phyloP scores from a whole-genome alignment of 441 rosid genomes.

The Biscutella laevigata region DNA sequence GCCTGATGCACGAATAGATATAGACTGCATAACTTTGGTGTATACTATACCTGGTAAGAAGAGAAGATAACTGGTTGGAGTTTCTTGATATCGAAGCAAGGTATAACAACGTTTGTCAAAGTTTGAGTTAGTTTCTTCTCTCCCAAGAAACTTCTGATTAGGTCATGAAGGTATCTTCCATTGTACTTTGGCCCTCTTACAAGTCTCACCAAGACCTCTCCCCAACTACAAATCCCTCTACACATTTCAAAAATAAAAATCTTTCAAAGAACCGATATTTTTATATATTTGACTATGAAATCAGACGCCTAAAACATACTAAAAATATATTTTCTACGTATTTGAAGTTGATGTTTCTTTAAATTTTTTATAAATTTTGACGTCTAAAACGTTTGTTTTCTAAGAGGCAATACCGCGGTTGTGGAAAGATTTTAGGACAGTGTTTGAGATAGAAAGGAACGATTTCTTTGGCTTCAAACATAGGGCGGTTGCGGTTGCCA shows the following conservation, averaged over 20 bases:
- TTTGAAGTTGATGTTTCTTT: too few relatives aligned
- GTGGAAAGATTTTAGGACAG: conserved; percentile 55
- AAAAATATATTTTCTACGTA: too few relatives aligned
- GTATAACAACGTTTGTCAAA: conserved; percentile 63
- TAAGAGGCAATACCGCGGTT: conserved; percentile 36
- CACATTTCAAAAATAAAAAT: neutral
- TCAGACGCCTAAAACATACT: too few relatives aligned
- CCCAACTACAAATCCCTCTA: conserved; percentile 19
- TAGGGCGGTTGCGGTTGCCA: conserved; percentile 11
- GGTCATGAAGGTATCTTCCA: conserved; percentile 15
- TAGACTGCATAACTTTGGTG: neutral
- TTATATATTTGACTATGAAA: neutral
- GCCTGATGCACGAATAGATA: too few relatives aligned
- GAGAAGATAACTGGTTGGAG: conserved; percentile 74
- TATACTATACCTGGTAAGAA: conserved; percentile 55
- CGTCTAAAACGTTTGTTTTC: too few relatives aligned
- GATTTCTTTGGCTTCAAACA: conserved; percentile 51
- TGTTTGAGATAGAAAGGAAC: conserved; percentile 44
- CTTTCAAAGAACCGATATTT: neutral
- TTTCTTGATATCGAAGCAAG: conserved; percentile 70
- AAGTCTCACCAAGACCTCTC: conserved; percentile 8
- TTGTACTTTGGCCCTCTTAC: conserved; percentile 28
- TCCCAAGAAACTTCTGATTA: conserved; percentile 41
- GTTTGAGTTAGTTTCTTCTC: conserved; percentile 43
- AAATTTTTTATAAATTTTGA: too few relatives aligned